These are phyloP conservation scores for Kalaharituber pfeilii DNA, from an alignment of 2,329 filamentous ascomycete genomes.

Conservation along the genomic window DNA sequence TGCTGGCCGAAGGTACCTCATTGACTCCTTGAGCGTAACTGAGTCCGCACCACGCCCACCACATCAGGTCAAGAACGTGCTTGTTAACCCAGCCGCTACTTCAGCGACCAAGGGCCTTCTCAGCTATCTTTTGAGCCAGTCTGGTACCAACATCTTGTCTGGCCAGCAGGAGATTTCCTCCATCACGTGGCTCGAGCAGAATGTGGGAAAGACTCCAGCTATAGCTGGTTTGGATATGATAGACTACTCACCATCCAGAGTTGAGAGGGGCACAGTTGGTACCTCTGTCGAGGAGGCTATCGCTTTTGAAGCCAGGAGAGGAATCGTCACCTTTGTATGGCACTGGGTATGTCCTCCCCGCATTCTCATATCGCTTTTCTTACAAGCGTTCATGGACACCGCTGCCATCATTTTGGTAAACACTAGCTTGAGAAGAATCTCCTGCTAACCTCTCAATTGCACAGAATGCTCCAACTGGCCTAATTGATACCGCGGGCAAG, in stretches of 20 bases:
- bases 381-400: background rate
- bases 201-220: slow-evolving; percentile 34
- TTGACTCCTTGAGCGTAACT: background rate
- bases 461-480: slow-evolving; percentile 23
- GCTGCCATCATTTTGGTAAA: too few relatives aligned
- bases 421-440: background rate
- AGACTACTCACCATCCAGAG: slow-evolving; percentile 34
- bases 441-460: background rate
- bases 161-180: slow-evolving; percentile 33
- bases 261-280: slow-evolving; percentile 29
- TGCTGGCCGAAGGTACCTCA: too few relatives aligned
- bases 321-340: slow-evolving; percentile 34
- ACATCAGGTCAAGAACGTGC: background rate
- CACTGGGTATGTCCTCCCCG: slow-evolving; percentile 30
- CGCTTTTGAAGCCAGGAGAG: slow-evolving; percentile 29
- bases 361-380: background rate
- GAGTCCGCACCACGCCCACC: background rate
- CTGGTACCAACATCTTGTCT: slow-evolving; percentile 33
- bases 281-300: slow-evolving; percentile 34
- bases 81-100: too few relatives aligned
- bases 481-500: slow-evolving; percentile 32
- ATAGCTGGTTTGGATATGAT: slow-evolving; percentile 34
- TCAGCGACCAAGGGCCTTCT: slow-evolving; percentile 27
- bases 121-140: slow-evolving; percentile 30
- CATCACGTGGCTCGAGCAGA: slow-evolving; percentile 30